A percentile compares a stretch with the other conserved stretches of the same genome.
These are phyloP conservation scores for Oryza glaberrima DNA, from an alignment of 176 grass and related monocot species.

Conservation along the genomic window DNA sequence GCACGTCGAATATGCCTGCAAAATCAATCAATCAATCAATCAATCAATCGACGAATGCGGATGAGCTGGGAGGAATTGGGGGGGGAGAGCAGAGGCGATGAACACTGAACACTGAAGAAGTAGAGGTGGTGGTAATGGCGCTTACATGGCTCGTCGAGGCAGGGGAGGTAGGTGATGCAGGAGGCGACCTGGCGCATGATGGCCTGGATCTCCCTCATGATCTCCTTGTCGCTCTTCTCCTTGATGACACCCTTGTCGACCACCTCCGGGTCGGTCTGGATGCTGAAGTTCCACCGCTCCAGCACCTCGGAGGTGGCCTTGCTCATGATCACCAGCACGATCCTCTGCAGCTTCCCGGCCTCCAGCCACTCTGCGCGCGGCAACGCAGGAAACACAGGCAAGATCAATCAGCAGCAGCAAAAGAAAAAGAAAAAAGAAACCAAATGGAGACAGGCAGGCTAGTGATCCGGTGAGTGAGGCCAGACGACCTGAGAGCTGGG, in stretches of 20 bases:
- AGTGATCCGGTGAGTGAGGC: not conserved
- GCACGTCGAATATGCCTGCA: slow-evolving; percentile 88
- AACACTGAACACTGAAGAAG: not conserved
- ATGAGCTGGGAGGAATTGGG: not conserved
- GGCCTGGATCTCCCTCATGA: slow-evolving; percentile 99
- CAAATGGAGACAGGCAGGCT: not conserved
- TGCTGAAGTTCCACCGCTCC: slow-evolving; percentile 97
- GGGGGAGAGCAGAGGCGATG: not conserved
- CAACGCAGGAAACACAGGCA: not conserved
- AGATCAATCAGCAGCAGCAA: not conserved
- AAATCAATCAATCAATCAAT: too few species aligned
- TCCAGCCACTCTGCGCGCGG: slow-evolving; percentile 78
- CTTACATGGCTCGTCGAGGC: slow-evolving; percentile 96
- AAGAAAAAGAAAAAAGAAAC: not conserved
- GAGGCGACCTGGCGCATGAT: slow-evolving; percentile 98
- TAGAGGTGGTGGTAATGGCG: not conserved
- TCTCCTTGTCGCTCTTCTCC: slow-evolving; percentile 98
- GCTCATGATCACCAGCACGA: slow-evolving; percentile 97
- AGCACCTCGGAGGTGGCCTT: slow-evolving; percentile 88
- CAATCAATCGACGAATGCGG: not conserved
- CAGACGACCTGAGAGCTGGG: slow-evolving; percentile 73
- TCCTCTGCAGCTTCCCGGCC: slow-evolving; percentile 84
- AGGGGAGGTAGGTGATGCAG: slow-evolving; percentile 92
- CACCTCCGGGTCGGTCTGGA: slow-evolving; percentile 84
- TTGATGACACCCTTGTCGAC: slow-evolving; percentile 81